Conservation (phyloP, 768 basidiomycete genomes). For the Boletus subparvulus region DNA sequence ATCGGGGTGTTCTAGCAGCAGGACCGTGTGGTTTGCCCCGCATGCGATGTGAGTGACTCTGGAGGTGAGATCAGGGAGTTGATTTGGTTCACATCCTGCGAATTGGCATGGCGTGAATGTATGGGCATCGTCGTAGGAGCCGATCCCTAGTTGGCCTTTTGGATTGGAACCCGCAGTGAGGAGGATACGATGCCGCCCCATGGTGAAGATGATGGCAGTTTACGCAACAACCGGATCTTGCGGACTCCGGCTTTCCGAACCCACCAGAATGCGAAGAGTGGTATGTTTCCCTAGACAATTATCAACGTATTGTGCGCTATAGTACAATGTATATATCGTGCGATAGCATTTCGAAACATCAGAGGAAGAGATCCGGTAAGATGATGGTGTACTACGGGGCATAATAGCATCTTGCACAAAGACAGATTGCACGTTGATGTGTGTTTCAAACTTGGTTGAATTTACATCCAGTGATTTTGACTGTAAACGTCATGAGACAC, state of each 20-base stretch:
- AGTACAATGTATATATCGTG: conserved; percentile 22
- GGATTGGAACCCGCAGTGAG: conserved; percentile 50
- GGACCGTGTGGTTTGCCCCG: conserved; percentile 80
- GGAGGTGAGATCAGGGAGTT: conserved; percentile 24
- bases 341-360: conserved; percentile 8
- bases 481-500: conserved; percentile 30
- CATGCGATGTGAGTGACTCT: conserved; percentile 54
- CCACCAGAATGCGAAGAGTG: not conserved
- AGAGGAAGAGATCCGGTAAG: conserved; percentile 12
- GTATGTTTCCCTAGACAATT: not conserved
- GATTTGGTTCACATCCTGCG: conserved; percentile 13
- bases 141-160: conserved; percentile 46
- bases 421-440: not conserved
- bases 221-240: not conserved
- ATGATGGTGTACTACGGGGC: conserved; percentile 10
- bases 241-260: not conserved
- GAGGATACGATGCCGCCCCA: conserved; percentile 20
- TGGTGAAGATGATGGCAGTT: not conserved
- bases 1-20: conserved; percentile 49
- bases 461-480: conserved; percentile 60
- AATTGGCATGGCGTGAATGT: conserved; percentile 41
- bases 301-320: conserved; percentile 4
- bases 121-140: conserved; percentile 39
- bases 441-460: conserved; percentile 29
- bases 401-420: not conserved